A percentile compares a stretch with the other conserved stretches of the same genome.
Conservation (phyloP, 306 rosid species). For the Trifolium pratense region DNA sequence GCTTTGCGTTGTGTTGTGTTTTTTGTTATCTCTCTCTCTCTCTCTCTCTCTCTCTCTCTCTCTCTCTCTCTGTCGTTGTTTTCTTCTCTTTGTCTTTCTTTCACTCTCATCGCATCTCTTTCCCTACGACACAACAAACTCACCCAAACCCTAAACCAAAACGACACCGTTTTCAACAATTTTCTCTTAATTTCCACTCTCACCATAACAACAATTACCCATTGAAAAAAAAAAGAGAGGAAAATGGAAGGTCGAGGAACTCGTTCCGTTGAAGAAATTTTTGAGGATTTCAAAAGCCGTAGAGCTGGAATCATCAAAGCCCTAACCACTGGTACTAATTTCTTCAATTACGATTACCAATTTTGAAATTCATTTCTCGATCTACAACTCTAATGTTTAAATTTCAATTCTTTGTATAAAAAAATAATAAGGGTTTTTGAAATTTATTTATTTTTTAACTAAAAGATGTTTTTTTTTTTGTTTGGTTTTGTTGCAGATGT, state of each 20-base stretch:
- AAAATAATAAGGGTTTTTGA: neutral
- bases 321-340: constrained; percentile 72
- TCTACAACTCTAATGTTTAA: neutral
- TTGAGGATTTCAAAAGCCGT: constrained; percentile 84
- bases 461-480: neutral
- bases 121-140: neutral
- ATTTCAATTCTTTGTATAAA: neutral
- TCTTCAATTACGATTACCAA: neutral
- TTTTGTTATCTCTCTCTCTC: neutral
- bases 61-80: neutral
- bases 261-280: constrained; percentile 86
- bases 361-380: constrained; percentile 12
- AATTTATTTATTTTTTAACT: neutral
- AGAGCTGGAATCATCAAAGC: constrained; percentile 82
- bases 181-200: neutral
- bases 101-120: neutral
- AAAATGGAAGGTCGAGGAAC: constrained; percentile 58
- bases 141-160: neutral
- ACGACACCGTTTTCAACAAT: neutral
- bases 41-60: neutral
- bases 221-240: neutral
- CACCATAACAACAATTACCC: neutral
- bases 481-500: constrained; percentile 64
- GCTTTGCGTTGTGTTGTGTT: constrained; percentile 13
- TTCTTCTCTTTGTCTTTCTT: neutral